Percentiles rank a stretch among this genome's conserved stretches.
Conservation (phyloP, 352 stramenopile species). For the Phytophthora ramorum region DNA sequence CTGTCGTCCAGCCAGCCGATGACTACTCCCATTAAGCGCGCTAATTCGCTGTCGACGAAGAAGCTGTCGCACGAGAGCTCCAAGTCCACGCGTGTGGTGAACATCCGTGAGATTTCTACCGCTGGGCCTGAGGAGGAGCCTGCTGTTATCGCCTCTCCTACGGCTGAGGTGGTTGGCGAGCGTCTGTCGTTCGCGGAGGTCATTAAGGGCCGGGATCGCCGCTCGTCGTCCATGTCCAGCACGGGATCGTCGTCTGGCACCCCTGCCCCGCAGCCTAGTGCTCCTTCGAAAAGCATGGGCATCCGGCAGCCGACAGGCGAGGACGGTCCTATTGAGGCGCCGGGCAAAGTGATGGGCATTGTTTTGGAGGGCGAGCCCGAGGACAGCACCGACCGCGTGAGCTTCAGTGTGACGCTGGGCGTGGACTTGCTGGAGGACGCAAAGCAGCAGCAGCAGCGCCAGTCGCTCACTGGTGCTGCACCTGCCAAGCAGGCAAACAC, state of each 20-base stretch:
- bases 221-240: conserved; percentile 56
- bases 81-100: conserved; percentile 82
- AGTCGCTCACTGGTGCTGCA: conserved; percentile 49
- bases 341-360: conserved; percentile 85
- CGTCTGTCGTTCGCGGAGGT: conserved; percentile 60
- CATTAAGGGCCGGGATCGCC: conserved; percentile 51
- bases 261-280: conserved; percentile 23
- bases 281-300: conserved; percentile 22
- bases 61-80: conserved; percentile 50
- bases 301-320: conserved; percentile 84
- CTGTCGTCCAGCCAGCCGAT: conserved; percentile 26
- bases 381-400: conserved; percentile 69
- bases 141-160: conserved; percentile 37
- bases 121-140: conserved; percentile 47
- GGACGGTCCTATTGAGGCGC: conserved; percentile 71
- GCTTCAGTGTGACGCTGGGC: conserved; percentile 85
- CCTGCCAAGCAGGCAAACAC: conserved; percentile 37
- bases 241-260: conserved; percentile 36
- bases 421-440: conserved; percentile 71
- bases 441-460: conserved; percentile 66
- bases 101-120: conserved; percentile 67
- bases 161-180: conserved; percentile 41
- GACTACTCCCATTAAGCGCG: conserved; percentile 63
- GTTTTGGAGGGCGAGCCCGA: conserved; percentile 65
- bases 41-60: conserved; percentile 65